These are phyloP conservation scores for Sporothrix euskadiensis DNA, from an alignment of 2,329 filamentous ascomycete genomes.

Conservation along the genomic window DNA sequence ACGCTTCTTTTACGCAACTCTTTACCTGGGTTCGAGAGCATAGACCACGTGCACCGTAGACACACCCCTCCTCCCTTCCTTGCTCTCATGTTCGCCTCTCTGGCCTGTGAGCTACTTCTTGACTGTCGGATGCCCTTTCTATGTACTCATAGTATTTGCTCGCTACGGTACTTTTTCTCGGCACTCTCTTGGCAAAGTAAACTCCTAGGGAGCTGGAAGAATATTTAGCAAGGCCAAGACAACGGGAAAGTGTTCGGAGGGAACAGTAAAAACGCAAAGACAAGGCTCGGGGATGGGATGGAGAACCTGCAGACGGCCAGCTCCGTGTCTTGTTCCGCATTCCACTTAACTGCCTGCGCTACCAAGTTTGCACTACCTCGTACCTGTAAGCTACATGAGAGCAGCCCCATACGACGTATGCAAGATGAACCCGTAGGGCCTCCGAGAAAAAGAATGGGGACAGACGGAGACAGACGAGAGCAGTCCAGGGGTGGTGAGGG, in stretches of 20 bases:
- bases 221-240: neutral
- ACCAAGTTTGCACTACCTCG: too few species aligned
- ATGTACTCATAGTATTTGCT: neutral
- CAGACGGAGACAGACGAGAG: neutral
- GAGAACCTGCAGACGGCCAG: neutral
- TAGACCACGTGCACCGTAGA: neutral
- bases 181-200: neutral
- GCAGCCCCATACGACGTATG: neutral
- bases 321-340: neutral
- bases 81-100: neutral
- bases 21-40: neutral
- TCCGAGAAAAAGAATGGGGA: neutral
- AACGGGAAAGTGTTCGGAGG: neutral
- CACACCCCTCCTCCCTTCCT: neutral
- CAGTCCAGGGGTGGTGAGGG: neutral
- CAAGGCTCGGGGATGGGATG: neutral
- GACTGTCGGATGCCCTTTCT: neutral
- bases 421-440: neutral
- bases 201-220: neutral
- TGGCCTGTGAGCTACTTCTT: neutral
- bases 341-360: neutral
- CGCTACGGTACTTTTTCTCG: neutral
- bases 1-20: constrained; percentile 18
- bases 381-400: neutral
- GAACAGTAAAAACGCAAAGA: too few species aligned